Conservation (phyloP, 2,329 filamentous ascomycete genomes). For the Alternaria infectoria region DNA sequence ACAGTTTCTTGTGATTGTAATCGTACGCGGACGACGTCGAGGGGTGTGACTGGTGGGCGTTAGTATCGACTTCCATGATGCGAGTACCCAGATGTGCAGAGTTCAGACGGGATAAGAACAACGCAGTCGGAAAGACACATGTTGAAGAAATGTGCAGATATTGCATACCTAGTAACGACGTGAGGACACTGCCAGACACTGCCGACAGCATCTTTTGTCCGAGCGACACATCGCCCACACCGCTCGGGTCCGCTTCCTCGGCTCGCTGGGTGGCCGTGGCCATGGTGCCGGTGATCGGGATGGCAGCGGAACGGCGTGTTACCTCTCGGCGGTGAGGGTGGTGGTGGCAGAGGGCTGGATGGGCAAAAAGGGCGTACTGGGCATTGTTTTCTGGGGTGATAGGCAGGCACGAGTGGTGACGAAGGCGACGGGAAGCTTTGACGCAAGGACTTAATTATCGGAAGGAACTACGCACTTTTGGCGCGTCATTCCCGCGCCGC, state of each 20-base stretch:
- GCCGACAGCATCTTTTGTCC: conserved; percentile 95
- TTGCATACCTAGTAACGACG: conserved; percentile 69
- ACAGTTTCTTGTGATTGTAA: conserved; percentile 80
- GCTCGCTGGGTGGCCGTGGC: conserved; percentile 39
- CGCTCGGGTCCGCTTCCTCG: conserved; percentile 51
- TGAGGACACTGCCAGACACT: conserved; percentile 86
- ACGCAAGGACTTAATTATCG: conserved; percentile 17
- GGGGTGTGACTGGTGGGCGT: conserved; percentile 71
- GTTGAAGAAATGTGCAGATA: neutral
- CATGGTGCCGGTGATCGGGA: conserved; percentile 28
- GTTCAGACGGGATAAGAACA: neutral
- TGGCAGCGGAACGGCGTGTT: conserved; percentile 24
- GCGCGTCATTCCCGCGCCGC: conserved; percentile 17
- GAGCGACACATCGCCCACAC: conserved; percentile 73
- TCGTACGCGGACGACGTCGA: conserved; percentile 95
- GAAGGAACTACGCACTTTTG: conserved; percentile 16
- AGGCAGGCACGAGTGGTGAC: conserved; percentile 23
- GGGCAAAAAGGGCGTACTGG: conserved; percentile 28
- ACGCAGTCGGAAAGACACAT: neutral
- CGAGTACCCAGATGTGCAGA: neutral
- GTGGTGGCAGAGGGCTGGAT: conserved; percentile 27
- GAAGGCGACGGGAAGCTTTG: conserved; percentile 26
- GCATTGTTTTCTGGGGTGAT: conserved; percentile 34
- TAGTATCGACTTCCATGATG: conserved; percentile 3
- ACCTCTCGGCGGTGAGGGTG: conserved; percentile 38